These are phyloP conservation scores for Claviceps monticola DNA, from an alignment of 2,329 filamentous ascomycete species.

Conservation along the genomic window DNA sequence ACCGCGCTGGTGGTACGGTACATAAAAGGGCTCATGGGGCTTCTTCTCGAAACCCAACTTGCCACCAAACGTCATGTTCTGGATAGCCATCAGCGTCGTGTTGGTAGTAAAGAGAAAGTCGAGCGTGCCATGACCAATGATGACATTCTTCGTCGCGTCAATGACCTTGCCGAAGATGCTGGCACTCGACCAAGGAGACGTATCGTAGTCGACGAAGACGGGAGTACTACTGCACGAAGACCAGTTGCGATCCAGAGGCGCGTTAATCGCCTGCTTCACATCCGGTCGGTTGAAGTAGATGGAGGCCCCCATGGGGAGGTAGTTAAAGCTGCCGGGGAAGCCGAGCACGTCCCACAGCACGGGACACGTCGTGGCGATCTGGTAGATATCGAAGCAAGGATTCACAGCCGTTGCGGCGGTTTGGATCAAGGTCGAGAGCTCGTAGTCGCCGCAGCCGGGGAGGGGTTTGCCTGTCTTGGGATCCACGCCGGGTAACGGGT, in stretches of 20 bases:
- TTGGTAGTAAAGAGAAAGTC: conserved; percentile 56
- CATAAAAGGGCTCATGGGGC: conserved; percentile 50
- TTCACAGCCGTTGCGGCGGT: conserved; percentile 45
- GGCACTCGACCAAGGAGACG: not conserved
- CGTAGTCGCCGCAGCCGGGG: conserved; percentile 30
- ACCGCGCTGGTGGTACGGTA: conserved; percentile 31
- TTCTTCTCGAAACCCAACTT: conserved; percentile 49
- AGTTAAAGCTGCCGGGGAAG: conserved; percentile 50
- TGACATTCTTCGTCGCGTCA: conserved; percentile 54
- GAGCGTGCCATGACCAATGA: conserved; percentile 60
- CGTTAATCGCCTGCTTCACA: conserved; percentile 56
- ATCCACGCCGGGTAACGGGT: conserved; percentile 6
- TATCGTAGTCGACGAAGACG: conserved; percentile 24
- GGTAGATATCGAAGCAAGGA: conserved; percentile 64
- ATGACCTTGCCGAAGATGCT: conserved; percentile 49
- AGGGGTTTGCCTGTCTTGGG: conserved; percentile 20
- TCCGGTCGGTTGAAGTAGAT: conserved; percentile 58
- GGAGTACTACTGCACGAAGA: conserved; percentile 34
- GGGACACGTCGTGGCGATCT: conserved; percentile 56
- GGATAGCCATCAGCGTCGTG: conserved; percentile 55
- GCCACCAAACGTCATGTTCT: conserved; percentile 72
- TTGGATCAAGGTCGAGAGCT: conserved; percentile 40
- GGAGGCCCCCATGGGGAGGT: conserved; percentile 38
- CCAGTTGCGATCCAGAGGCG: conserved; percentile 37
- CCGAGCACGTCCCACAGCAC: conserved; percentile 57